Conservation (phyloP, 345 rosid species). For the Brassica carinata region DNA sequence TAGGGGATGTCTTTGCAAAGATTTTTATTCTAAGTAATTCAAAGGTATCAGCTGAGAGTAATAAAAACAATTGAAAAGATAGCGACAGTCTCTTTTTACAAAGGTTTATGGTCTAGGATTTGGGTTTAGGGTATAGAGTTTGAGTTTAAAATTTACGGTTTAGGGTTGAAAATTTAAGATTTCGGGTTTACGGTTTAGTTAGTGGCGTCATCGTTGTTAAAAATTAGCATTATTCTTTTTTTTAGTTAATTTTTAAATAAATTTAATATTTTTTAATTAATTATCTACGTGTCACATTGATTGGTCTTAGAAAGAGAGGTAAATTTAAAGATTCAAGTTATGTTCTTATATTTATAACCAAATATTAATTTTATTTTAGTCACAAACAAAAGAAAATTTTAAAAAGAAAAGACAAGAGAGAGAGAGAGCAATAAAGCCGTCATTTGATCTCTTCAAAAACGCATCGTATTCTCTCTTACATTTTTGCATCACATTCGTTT, state of each 20-base stretch:
- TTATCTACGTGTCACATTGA: too few relatives aligned
- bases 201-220: too few relatives aligned
- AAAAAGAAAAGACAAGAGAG: conserved; percentile 5
- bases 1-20: neutral
- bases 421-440: conserved; percentile 28
- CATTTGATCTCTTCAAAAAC: conserved; percentile 59
- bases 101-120: conserved; percentile 8
- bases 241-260: too few relatives aligned
- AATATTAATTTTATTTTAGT: conserved; percentile 5
- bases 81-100: conserved; percentile 42
- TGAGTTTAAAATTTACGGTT: too few relatives aligned
- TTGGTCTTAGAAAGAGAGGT: too few relatives aligned
- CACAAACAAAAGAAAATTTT: neutral
- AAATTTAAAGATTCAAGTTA: too few relatives aligned
- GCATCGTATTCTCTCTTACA: conserved; percentile 87
- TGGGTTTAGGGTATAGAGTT: too few relatives aligned
- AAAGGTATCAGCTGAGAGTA: conserved; percentile 27
- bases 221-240: too few relatives aligned
- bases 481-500: conserved; percentile 90
- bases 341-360: neutral
- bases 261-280: too few relatives aligned
- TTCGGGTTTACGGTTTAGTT: too few relatives aligned
- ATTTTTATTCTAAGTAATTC: conserved; percentile 21
- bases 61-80: conserved; percentile 32
- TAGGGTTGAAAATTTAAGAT: too few relatives aligned